Evolutionary conservation across 2,329 filamentous ascomycete species (phyloP), one percentile per base, ranked within the genome.

Genomic region (Alternaria ventricosa): DNA sequence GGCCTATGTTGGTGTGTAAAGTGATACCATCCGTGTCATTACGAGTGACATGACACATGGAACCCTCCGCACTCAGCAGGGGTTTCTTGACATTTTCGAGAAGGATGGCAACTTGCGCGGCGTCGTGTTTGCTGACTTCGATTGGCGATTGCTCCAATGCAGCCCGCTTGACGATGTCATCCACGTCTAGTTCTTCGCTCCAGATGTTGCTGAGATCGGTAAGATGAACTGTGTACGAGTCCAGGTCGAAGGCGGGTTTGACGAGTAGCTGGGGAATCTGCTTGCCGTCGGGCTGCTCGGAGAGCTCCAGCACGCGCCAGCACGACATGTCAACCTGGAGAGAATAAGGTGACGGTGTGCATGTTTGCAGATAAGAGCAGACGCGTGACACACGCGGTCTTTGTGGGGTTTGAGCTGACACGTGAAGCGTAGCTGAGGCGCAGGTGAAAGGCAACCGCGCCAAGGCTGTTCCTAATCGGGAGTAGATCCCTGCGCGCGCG

Each of bases 171-270:
- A 89, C 85, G 60, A 95, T 90, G 11, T 82, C 84, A n/a, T 82
- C 83, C 22, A 87, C 83, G 60, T 88, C 85, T 22, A 94, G 80
- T 9, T 78, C 83, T 79, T 94, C 92, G 25, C 82, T 80, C 92
- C 92, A 96, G n/a, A 94, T 82, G 68, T 89, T 87, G 74, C 87
- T 89, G 63, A 94, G 84, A 75, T 95, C 92, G 3, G 91, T 93
- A 43, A 95, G 75, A 61, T 87, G 84, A 27, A 94, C 76, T 2
- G 82, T 84, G 80, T 94, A 94, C 11, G 87, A 85, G 50, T 84
- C 79, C 15, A 82, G 55, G 6, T 81, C 81, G 71, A 91, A 88
- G 27, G 78, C 73, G 20, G 86, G 82, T 64, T 90, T 91, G 46
- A 91, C 83, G 33, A 94, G 83, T 8, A 94, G 83, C 41, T 85